These are phyloP conservation scores for Incumbomyces lentus DNA, from an alignment of 2,329 filamentous ascomycete genomes.

Conservation along the genomic window DNA sequence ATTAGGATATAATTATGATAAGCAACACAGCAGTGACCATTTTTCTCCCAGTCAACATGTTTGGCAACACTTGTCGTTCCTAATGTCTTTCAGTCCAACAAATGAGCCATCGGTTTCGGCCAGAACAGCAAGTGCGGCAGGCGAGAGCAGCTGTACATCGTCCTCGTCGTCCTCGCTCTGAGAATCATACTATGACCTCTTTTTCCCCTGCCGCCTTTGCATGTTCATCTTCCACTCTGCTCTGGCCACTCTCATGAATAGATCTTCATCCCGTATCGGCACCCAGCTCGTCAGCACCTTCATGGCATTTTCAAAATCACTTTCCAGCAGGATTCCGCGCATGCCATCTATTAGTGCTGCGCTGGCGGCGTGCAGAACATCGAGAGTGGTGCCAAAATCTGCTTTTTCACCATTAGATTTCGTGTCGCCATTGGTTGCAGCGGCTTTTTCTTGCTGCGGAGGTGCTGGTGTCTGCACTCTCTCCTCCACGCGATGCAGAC, in stretches of 20 bases:
- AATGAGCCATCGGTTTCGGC: too few species aligned
- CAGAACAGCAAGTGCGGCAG: too few species aligned
- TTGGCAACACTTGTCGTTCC: too few species aligned
- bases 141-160: too few species aligned
- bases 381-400: conserved; percentile 55
- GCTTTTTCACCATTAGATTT: conserved; percentile 10
- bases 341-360: conserved; percentile 86
- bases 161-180: not conserved
- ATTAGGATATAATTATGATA: too few species aligned
- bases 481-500: too few species aligned
- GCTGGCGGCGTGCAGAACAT: conserved; percentile 79
- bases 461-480: conserved; percentile 22
- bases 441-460: conserved; percentile 10
- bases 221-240: conserved; percentile 69
- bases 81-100: too few species aligned
- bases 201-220: not conserved
- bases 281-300: conserved; percentile 91
- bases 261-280: conserved; percentile 83
- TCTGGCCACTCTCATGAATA: conserved; percentile 81
- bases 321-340: conserved; percentile 75
- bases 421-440: conserved; percentile 11
- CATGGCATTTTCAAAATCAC: conserved; percentile 97
- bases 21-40: too few species aligned
- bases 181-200: not conserved
- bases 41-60: too few species aligned